These are phyloP conservation scores for Breviolum minutum DNA, from an alignment of 73 alveolate species.

Conservation along the genomic window DNA sequence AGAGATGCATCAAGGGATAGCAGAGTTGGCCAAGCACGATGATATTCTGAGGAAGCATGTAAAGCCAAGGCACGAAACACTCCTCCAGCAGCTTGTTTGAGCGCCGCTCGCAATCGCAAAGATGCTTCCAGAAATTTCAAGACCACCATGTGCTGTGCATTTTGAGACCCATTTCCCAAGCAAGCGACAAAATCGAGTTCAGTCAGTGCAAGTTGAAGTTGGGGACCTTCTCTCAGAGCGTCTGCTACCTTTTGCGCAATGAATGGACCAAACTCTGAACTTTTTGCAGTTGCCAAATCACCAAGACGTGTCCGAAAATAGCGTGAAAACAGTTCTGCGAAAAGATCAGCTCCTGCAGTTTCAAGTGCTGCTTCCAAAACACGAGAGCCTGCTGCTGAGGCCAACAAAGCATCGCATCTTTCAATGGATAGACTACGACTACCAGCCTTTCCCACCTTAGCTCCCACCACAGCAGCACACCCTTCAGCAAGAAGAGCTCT, in stretches of 20 bases:
- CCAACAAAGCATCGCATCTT: slow-evolving; percentile 33
- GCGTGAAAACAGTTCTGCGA: slow-evolving; percentile 50
- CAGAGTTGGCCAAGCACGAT: slow-evolving; percentile 48
- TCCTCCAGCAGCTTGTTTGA: slow-evolving; percentile 60
- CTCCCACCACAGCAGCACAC: slow-evolving; percentile 55
- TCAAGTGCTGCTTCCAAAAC: slow-evolving; percentile 71
- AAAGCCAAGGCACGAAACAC: slow-evolving; percentile 66
- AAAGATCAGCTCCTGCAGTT: slow-evolving; percentile 53
- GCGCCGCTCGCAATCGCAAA: slow-evolving; percentile 59
- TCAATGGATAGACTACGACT: neutral
- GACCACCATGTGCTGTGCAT: slow-evolving; percentile 71
- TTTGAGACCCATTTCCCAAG: slow-evolving; percentile 3
- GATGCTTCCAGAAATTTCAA: slow-evolving; percentile 58
- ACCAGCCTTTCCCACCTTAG: neutral
- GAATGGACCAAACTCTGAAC: slow-evolving; percentile 55
- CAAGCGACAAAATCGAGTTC: slow-evolving; percentile 54
- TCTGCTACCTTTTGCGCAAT: slow-evolving; percentile 55
- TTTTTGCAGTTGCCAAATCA: slow-evolving; percentile 24
- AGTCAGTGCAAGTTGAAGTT: slow-evolving; percentile 45
- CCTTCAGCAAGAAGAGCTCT: slow-evolving; percentile 75
- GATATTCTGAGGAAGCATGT: slow-evolving; percentile 65
- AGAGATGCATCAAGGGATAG: slow-evolving; percentile 23
- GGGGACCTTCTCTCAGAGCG: slow-evolving; percentile 73
- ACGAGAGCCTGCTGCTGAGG: slow-evolving; percentile 70
- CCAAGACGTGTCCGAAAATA: slow-evolving; percentile 50